Percentiles rank a stretch among this genome's conserved stretches.
phyloP scores from a whole-genome alignment of 306 rosid species.

The Styphnolobium japonicum region DNA sequence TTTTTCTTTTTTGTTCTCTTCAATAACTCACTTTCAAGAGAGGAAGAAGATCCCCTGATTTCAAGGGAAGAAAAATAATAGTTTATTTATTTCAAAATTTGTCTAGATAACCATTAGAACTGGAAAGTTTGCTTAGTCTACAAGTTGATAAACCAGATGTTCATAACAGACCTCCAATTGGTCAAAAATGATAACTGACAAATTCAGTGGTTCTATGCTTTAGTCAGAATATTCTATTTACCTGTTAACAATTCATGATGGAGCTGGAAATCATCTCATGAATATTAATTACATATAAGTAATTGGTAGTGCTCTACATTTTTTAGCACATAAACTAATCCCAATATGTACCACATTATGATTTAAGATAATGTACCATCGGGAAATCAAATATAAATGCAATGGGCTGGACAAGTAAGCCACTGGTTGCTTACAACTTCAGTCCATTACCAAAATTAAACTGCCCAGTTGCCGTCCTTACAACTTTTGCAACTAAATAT shows the following conservation, averaged over 20 bases:
- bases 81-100: neutral
- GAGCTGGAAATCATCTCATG: neutral
- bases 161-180: neutral
- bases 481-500: neutral
- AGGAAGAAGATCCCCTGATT: neutral
- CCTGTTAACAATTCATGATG: neutral
- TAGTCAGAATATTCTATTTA: neutral
- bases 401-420: neutral
- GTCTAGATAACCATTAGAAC: neutral
- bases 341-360: neutral
- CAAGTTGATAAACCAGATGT: slow-evolving; percentile 8
- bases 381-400: neutral
- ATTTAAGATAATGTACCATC: neutral
- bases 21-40: neutral
- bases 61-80: slow-evolving; percentile 10
- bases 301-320: neutral
- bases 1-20: neutral
- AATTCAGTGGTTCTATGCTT: neutral
- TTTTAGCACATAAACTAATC: neutral
- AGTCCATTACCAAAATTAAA: neutral
- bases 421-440: neutral
- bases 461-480: neutral
- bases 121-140: neutral
- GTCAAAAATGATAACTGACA: neutral
- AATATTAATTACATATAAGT: neutral